Evolutionary conservation across 352 stramenopile genomes (phyloP), one percentile per base, ranked within the genome.

Genomic region (Lagenidium giganteum): DNA sequence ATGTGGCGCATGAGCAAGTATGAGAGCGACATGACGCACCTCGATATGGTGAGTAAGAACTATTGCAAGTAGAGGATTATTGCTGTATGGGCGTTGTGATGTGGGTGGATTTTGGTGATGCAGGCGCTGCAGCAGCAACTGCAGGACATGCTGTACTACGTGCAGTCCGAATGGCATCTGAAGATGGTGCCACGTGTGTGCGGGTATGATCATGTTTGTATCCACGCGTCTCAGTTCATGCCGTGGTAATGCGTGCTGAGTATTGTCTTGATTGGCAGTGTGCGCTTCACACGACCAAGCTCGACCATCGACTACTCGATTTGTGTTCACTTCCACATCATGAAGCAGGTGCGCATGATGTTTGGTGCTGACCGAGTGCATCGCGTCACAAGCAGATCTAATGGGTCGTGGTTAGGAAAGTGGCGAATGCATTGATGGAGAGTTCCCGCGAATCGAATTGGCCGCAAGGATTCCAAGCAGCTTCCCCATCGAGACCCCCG

Each of bases 91-190:
- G n/a, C n/a, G n/a, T n/a, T n/a, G n/a, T n/a, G n/a, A n/a, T n/a
- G n/a, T n/a, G n/a, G n/a, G n/a, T n/a, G n/a, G n/a, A n/a, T n/a
- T n/a, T n/a, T n/a, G n/a, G n/a, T n/a, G n/a, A n/a, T n/a, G n/a
- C n/a, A 85, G 72, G 39, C 37, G 6, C 51, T 67, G 17, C 71
- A 85, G 42, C 68, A 85, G 51, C 71, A 89, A 41, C 43, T 89
- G 16, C 69, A 83, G 23, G 77, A 87, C 46, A 48, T 89, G 38
- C 28, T 83, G 30, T 43, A 74, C 42, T 67, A 66, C 37, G 58
- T 67, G 20, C 52, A 81, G 42, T 57, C 61, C 24, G 68, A 83
- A 39, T 67, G 64, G 25, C 64, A 82, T 26, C 45, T 51, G 31
- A 56, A 62, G 42, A 39, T 51, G 35, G 37, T 89, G 5, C 73